Evolutionary conservation across 169 alveolate species (phyloP).

Genomic region (Plasmodium adleri): DNA sequence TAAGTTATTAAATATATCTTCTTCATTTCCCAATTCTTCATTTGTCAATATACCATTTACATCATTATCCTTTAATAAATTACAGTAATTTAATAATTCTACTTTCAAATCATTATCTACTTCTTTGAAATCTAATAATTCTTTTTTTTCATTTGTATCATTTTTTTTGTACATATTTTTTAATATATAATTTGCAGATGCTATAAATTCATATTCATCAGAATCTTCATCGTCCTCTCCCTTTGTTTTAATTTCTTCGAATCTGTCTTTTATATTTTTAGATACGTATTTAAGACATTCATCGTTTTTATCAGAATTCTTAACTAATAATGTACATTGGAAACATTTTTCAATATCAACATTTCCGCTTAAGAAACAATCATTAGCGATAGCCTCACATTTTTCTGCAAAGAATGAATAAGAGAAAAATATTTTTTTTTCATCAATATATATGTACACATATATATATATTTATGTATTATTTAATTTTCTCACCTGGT

Average conservation of each 20-base stretch:
- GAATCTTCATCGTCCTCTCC: conserved; percentile 26
- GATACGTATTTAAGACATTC: conserved; percentile 39
- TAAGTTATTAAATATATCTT: conserved; percentile 25
- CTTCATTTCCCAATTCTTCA: conserved; percentile 15
- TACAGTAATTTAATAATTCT: conserved; percentile 32
- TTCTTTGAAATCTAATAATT: conserved; percentile 6
- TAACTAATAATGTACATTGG: conserved; percentile 25
- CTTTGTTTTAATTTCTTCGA: neutral
- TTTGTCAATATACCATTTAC: conserved; percentile 2
- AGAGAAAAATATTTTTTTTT: neutral
- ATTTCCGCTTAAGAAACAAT: conserved; percentile 45
- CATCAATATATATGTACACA: no score
- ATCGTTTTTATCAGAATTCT: neutral
- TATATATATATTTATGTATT: neutral
- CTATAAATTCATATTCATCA: conserved; percentile 24
- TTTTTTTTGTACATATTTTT: conserved; percentile 19
- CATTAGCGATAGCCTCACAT: conserved; percentile 14
- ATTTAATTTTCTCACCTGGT: conserved; percentile 27
- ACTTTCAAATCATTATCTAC: conserved; percentile 9
- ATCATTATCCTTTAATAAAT: conserved; percentile 30
- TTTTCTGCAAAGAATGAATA: neutral
- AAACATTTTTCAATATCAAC: conserved; percentile 34
- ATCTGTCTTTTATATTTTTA: conserved; percentile 7
- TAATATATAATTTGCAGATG: conserved; percentile 12
- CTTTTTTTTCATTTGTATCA: conserved; percentile 1